Conservation (phyloP, 139 green algal genomes). For the Micromonas commoda region DNA sequence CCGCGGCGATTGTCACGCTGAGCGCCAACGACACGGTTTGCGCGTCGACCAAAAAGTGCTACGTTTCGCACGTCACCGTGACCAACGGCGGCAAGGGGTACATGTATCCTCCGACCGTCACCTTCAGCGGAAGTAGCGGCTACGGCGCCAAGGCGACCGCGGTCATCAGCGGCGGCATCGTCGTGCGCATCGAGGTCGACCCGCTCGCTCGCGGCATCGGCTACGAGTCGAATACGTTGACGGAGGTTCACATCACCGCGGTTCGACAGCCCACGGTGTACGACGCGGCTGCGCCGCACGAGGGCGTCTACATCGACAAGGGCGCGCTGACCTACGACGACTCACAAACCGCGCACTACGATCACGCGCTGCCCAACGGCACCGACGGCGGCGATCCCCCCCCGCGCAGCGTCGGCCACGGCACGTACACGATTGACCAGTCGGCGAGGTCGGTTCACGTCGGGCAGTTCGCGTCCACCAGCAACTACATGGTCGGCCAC, state of each 20-base stretch:
- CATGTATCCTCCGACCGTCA: not conserved
- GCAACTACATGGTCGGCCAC: constrained; percentile 2
- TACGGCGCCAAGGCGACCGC: not conserved
- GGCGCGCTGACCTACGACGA: no score
- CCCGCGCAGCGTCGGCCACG: constrained; percentile 1
- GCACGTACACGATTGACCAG: constrained; percentile 19
- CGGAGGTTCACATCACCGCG: not conserved
- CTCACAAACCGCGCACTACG: no score
- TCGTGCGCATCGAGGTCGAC: constrained; percentile 3
- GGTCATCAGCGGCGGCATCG: constrained; percentile 10
- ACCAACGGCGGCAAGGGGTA: constrained; percentile 5
- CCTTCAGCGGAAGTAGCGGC: not conserved
- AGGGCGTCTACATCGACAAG: not conserved
- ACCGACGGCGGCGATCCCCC: not conserved
- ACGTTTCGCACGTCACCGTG: not conserved
- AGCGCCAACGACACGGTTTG: not conserved
- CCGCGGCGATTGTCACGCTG: constrained; percentile 3
- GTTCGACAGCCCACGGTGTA: not conserved
- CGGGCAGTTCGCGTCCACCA: not conserved
- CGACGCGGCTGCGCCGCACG: not conserved
- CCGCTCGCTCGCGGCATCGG: not conserved
- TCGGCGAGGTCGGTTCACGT: not conserved
- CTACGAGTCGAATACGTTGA: not conserved
- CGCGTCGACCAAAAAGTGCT: not conserved
- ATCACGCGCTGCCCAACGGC: no score